Base-by-base conservation (phyloP, 1,139 yeast species). In the Yamadazyma songkhlaensis region DNA sequence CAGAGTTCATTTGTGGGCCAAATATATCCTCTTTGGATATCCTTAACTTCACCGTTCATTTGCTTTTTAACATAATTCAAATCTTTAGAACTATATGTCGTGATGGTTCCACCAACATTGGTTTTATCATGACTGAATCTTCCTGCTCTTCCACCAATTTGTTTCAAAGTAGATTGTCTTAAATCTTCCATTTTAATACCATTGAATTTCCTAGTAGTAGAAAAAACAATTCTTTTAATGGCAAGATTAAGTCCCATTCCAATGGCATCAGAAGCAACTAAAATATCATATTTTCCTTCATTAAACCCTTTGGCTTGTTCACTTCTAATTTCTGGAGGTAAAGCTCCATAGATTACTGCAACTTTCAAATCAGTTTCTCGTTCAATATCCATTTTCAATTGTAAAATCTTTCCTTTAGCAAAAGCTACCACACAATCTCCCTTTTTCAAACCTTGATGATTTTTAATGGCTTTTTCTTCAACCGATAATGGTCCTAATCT, bases 61-160 rank as follows among this genome's bases (percentile, higher is more conserved):
- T 71, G 70, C 12, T 61, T 54, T 28, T 56, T 58, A 7, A 84
- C 64, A 37, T 59, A 63, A 2, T 54, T 50, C 40, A 82, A 58
- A 34, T 77, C 81, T 3, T 57, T 53, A 3, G 51, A 41, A 12
- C 62, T 59, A 40, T 79, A 62, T 0, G 89, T 79, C 0, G 84
- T 72, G 1, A 85, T 84, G 43, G 73, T 74, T 0, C 95, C 94
- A 38, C 69, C 75, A 59, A 58, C 63, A 31, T 64, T 62, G 2
- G 70, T 72, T 15, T 49, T 46, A 26, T 54, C 60, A 17, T 55
- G 54, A 26, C 66, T 57, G 52, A 67, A 92, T 42, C 99, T 64
- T 1, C 99, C 99, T 0, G 98, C 98, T 46, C 99, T 70, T 1
- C 99, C 99, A 2, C 95, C 97, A 46, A 92, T 92, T 59, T 92